Evolutionary conservation across 805 yeast species (phyloP).

Genomic region (Myxozyma nipponensis): DNA sequence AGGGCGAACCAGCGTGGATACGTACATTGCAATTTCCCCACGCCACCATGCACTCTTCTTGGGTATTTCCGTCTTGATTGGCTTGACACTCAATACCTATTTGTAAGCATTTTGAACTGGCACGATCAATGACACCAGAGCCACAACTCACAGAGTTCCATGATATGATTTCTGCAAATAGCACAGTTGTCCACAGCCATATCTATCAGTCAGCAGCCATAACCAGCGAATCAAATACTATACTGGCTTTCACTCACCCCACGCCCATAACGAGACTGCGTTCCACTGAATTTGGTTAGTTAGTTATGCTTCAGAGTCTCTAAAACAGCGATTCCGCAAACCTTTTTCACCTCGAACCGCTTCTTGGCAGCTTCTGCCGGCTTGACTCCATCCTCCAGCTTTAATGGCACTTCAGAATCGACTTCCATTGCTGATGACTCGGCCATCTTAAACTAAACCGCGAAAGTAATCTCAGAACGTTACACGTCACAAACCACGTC

Average conservation of each 20-base stretch:
- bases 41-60: slow-evolving; percentile 85
- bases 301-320: slow-evolving; percentile 1
- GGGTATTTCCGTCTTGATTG: slow-evolving; percentile 56
- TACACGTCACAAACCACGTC: neutral
- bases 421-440: slow-evolving; percentile 17
- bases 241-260: slow-evolving; percentile 45
- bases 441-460: no score
- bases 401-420: slow-evolving; percentile 7
- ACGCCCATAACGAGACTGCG: slow-evolving; percentile 99
- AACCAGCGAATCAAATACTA: neutral
- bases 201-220: slow-evolving; percentile 39
- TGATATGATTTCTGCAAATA: slow-evolving; percentile 93
- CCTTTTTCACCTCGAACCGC: slow-evolving; percentile 83
- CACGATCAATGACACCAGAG: neutral
- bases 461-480: no score
- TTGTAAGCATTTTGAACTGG: neutral
- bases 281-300: slow-evolving; percentile 57
- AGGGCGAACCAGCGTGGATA: slow-evolving; percentile 3
- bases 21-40: slow-evolving; percentile 84
- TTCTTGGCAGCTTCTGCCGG: slow-evolving; percentile 43
- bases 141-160: slow-evolving; percentile 77
- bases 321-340: slow-evolving; percentile 11
- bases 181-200: slow-evolving; percentile 95
- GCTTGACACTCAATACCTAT: slow-evolving; percentile 79
- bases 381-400: neutral